Conservation (phyloP, 192 early-diverging fungal species). For the Mycoemilia scoparia region DNA sequence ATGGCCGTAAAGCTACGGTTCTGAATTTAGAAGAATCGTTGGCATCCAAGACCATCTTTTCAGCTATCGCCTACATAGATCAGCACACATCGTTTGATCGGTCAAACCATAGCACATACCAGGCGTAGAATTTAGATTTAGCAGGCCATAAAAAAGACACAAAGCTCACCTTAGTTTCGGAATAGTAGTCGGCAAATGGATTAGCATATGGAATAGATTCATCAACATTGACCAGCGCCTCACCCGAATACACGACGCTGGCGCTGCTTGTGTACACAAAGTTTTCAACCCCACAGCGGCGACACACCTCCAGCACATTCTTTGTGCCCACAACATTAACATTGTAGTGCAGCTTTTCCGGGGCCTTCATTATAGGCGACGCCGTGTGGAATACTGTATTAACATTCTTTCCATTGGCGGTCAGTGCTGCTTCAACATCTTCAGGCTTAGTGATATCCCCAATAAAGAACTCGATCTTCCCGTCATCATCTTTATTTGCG, state of each 20-base stretch:
- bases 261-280: constrained; percentile 77
- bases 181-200: constrained; percentile 70
- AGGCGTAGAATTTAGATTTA: background rate
- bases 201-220: constrained; percentile 61
- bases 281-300: constrained; percentile 36
- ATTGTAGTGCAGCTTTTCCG: constrained; percentile 47
- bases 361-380: constrained; percentile 60
- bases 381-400: constrained; percentile 79
- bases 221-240: constrained; percentile 54
- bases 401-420: constrained; percentile 19
- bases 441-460: constrained; percentile 40
- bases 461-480: constrained; percentile 18
- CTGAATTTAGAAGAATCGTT: constrained; percentile 42
- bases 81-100: no score
- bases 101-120: constrained; percentile 1
- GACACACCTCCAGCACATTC: constrained; percentile 64
- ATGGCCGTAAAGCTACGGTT: constrained; percentile 67
- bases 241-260: constrained; percentile 74
- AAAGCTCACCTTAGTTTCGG: constrained; percentile 89
- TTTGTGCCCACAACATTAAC: constrained; percentile 78
- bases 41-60: constrained; percentile 54
- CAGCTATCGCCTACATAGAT: constrained; percentile 43
- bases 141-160: constrained; percentile 5
- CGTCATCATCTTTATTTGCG: constrained; percentile 25
- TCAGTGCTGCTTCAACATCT: constrained; percentile 37